Evolutionary conservation across 441 rosid species (phyloP).

Genomic region (Adansonia madagascariensis): DNA sequence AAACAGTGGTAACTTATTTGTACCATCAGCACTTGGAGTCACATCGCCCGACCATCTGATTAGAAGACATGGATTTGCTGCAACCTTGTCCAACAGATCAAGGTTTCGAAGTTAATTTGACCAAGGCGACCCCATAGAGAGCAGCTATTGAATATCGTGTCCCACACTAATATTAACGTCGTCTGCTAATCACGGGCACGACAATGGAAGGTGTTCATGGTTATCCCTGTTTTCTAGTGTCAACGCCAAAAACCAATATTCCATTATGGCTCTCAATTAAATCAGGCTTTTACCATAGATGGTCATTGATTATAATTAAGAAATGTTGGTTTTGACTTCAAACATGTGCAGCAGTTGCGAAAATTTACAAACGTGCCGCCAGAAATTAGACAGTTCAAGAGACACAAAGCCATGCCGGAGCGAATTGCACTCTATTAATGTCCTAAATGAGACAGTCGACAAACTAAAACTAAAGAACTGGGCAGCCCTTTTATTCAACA

Average conservation of each 20-base stretch:
- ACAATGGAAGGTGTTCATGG: no score
- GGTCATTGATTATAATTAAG: background rate
- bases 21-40: background rate
- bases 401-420: conserved; percentile 16
- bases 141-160: background rate
- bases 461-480: conserved; percentile 26
- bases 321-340: background rate
- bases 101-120: background rate
- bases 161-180: background rate
- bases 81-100: background rate
- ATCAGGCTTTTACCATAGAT: background rate
- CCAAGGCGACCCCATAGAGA: no score
- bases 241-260: background rate
- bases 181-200: no score
- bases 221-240: no score
- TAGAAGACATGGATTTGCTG: background rate
- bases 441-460: conserved; percentile 27
- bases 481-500: conserved; percentile 35
- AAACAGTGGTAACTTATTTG: background rate
- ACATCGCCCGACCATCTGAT: background rate
- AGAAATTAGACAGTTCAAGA: conserved; percentile 11
- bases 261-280: background rate
- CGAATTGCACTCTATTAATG: conserved; percentile 28
- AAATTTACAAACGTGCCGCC: conserved; percentile 30
- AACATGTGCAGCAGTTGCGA: background rate